Evolutionary conservation across 2,329 filamentous ascomycete genomes (phyloP).

Genomic region (Sphaerostilbella broomeana): DNA sequence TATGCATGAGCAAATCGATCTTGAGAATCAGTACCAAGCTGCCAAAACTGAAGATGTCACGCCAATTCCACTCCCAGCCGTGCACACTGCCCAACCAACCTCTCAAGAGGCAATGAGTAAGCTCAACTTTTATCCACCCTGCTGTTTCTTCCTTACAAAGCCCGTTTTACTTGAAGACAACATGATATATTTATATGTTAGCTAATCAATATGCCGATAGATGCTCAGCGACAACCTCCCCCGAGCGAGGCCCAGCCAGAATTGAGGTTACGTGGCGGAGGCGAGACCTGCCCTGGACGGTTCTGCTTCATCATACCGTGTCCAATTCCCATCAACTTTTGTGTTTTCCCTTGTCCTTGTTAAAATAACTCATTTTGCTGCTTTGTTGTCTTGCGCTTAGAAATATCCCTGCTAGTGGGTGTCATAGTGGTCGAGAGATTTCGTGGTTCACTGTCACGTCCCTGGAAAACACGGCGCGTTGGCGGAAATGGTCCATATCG

Average conservation of each 20-base stretch:
- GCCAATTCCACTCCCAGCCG: neutral
- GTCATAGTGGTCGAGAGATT: too few relatives aligned
- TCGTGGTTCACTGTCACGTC: too few relatives aligned
- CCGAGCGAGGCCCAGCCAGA: conserved; percentile 18
- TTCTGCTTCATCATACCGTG: conserved; percentile 34
- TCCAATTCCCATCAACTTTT: conserved; percentile 30
- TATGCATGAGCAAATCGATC: neutral
- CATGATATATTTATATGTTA: neutral
- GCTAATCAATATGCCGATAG: neutral
- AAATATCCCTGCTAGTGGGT: too few relatives aligned
- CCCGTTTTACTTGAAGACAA: too few relatives aligned
- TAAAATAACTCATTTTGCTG: too few relatives aligned
- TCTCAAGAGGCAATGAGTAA: neutral
- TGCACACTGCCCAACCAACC: neutral
- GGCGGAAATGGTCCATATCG: too few relatives aligned
- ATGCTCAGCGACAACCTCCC: conserved; percentile 16
- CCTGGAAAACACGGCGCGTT: too few relatives aligned
- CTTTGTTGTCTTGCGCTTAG: too few relatives aligned
- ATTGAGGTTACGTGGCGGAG: conserved; percentile 24
- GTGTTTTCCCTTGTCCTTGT: conserved; percentile 24
- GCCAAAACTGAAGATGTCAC: too few relatives aligned
- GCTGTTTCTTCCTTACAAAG: too few relatives aligned
- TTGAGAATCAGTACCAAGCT: neutral
- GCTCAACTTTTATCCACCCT: too few relatives aligned
- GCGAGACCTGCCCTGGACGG: conserved; percentile 25